These are phyloP conservation scores for Phytophthora pini DNA, from an alignment of 352 stramenopile genomes.

Conservation along the genomic window DNA sequence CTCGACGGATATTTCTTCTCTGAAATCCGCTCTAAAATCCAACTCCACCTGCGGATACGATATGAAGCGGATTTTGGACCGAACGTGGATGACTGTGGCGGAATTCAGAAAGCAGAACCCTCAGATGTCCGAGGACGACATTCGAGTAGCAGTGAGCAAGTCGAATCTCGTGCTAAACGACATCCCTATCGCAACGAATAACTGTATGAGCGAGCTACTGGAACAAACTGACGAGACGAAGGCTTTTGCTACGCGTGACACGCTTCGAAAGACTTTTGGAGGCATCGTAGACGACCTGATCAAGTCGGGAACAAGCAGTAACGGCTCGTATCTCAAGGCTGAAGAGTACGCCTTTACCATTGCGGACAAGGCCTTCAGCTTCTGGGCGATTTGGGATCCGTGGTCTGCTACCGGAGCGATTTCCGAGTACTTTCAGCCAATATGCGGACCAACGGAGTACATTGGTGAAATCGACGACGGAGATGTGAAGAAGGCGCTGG, in stretches of 20 bases:
- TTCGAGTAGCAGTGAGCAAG: conserved; percentile 37
- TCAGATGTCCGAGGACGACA: conserved; percentile 37
- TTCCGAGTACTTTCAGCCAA: conserved; percentile 53
- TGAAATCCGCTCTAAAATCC: conserved; percentile 36
- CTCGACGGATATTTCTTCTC: conserved; percentile 24
- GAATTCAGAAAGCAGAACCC: conserved; percentile 30
- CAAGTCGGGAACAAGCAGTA: conserved; percentile 40
- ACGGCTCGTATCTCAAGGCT: conserved; percentile 34
- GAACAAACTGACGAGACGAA: conserved; percentile 20
- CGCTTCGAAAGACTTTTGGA: conserved; percentile 55
- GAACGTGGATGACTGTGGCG: conserved; percentile 42
- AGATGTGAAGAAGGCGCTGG: conserved; percentile 43
- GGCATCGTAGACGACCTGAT: conserved; percentile 53
- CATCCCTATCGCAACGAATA: conserved; percentile 53
- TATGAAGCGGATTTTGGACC: conserved; percentile 40
- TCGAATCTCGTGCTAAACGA: conserved; percentile 61
- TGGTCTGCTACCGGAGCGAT: conserved; percentile 50
- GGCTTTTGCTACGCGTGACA: conserved; percentile 41
- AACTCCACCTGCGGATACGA: conserved; percentile 42
- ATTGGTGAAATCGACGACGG: conserved; percentile 57
- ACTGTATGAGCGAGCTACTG: conserved; percentile 43
- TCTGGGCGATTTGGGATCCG: conserved; percentile 50
- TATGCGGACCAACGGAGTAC: conserved; percentile 49
- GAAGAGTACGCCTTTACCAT: conserved; percentile 48
- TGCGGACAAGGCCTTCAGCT: conserved; percentile 46